Conservation (phyloP, 2,329 filamentous ascomycete genomes). For the Claviceps arundinis region DNA sequence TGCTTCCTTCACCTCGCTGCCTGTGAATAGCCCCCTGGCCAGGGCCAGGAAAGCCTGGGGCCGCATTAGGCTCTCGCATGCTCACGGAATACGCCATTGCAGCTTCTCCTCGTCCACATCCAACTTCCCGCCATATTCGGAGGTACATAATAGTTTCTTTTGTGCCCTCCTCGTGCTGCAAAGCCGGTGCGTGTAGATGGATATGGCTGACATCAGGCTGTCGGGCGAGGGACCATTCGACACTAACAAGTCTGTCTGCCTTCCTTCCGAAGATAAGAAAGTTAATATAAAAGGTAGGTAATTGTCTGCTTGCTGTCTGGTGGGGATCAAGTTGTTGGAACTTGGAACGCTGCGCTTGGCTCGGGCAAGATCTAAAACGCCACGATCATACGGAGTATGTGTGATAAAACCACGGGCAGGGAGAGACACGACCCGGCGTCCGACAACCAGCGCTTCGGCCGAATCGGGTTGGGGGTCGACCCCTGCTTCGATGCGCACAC, state of each 20-base stretch:
- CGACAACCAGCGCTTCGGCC: constrained; percentile 4
- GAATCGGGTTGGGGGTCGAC: constrained; percentile 3
- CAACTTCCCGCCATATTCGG: neutral
- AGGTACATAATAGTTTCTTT: neutral
- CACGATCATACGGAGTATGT: neutral
- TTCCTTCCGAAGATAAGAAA: neutral
- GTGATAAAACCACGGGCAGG: neutral
- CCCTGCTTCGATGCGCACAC: constrained; percentile 2
- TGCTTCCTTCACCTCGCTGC: neutral
- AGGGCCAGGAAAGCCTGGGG: neutral
- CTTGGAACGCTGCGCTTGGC: neutral
- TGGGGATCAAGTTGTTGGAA: neutral
- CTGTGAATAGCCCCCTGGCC: neutral
- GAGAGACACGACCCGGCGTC: neutral
- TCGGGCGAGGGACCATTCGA: neutral
- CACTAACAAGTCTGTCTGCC: neutral
- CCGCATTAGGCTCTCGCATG: too few species aligned
- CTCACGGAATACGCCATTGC: too few species aligned
- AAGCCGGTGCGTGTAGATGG: too few species aligned
- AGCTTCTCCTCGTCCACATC: neutral
- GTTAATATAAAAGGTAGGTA: too few species aligned
- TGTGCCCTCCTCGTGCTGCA: neutral
- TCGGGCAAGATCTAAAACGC: neutral
- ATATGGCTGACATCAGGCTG: neutral
- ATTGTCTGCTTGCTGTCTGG: neutral